phyloP scores from a whole-genome alignment of 768 basidiomycete species.

The Leccinum fibrillosum region DNA sequence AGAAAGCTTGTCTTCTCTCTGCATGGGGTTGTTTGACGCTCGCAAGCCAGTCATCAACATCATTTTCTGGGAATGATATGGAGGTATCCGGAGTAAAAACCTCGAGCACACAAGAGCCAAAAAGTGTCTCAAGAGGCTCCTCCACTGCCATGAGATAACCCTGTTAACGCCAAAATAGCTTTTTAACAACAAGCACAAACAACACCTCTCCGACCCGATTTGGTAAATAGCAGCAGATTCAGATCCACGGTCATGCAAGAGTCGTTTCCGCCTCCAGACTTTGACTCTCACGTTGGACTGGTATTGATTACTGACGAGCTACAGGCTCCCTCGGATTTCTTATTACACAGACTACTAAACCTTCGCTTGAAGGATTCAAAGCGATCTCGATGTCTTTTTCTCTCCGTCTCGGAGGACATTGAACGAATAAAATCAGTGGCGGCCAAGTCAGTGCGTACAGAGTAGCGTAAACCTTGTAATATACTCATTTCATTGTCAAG shows the following conservation, averaged over 20 bases:
- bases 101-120: constrained; percentile 55
- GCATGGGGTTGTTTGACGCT: constrained; percentile 39
- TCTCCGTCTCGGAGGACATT: constrained; percentile 57
- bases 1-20: constrained; percentile 69
- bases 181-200: too few relatives aligned
- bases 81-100: constrained; percentile 66
- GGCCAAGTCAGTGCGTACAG: constrained; percentile 54
- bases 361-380: constrained; percentile 48
- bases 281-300: constrained; percentile 48
- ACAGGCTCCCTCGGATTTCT: constrained; percentile 67
- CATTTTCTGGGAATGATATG: constrained; percentile 52
- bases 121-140: constrained; percentile 60
- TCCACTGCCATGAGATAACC: constrained; percentile 17
- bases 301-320: constrained; percentile 71
- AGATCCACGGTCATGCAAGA: constrained; percentile 30
- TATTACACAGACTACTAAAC: constrained; percentile 55
- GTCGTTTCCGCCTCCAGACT: constrained; percentile 49
- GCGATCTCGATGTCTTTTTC: constrained; percentile 41
- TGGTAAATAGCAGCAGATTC: constrained; percentile 2
- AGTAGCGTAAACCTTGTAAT: neutral
- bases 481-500: constrained; percentile 21
- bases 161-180: neutral
- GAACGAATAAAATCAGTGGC: constrained; percentile 62
- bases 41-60: constrained; percentile 55
- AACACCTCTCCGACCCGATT: constrained; percentile 1